phyloP scores from a whole-genome alignment of 345 rosid species.

The Syzygium aromaticum region DNA sequence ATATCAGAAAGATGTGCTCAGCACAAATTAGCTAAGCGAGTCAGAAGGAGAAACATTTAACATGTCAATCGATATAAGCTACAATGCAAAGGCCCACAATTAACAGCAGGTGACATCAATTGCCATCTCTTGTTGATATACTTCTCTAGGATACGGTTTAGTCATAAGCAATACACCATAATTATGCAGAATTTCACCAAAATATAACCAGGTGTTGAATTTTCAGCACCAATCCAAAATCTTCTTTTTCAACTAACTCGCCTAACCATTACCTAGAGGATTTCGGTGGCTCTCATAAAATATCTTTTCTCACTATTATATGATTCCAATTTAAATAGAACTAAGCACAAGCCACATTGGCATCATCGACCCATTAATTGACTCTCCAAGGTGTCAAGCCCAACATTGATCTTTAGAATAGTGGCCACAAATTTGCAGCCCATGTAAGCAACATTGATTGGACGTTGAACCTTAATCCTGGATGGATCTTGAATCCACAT shows the following conservation, averaged over 20 bases:
- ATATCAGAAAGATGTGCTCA: neutral
- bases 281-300: neutral
- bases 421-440: neutral
- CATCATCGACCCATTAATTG: neutral
- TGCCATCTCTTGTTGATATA: neutral
- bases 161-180: neutral
- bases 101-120: neutral
- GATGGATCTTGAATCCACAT: neutral
- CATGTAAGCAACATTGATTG: neutral
- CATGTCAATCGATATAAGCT: neutral
- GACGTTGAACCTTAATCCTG: neutral
- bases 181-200: neutral
- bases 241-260: neutral
- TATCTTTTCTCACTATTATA: neutral
- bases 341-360: neutral
- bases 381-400: neutral
- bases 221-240: neutral
- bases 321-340: neutral
- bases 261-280: neutral
- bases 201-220: neutral
- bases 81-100: neutral
- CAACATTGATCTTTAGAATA: neutral
- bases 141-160: neutral
- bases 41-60: neutral
- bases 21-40: neutral